Evolutionary conservation across 2,329 filamentous ascomycete species (phyloP).

Genomic region (Fulvia fulva): DNA sequence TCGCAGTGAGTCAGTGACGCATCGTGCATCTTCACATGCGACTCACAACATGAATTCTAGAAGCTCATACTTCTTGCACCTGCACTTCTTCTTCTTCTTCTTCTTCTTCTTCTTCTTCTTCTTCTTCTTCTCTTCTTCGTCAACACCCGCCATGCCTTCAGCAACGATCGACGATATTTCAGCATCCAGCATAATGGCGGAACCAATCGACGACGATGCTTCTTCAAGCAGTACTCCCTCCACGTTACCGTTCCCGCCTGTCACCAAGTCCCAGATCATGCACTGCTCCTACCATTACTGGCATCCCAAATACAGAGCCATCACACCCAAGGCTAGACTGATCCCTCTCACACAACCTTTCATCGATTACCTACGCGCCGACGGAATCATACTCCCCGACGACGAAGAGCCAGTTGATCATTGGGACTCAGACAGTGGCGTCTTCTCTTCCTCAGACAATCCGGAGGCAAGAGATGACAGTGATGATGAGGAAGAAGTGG

Average conservation of each 20-base stretch:
- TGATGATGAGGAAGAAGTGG: constrained; percentile 32
- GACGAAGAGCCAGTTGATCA: constrained; percentile 36
- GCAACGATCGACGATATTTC: neutral
- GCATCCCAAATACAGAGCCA: constrained; percentile 77
- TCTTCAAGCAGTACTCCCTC: constrained; percentile 1
- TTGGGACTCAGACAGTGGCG: constrained; percentile 51
- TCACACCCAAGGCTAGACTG: constrained; percentile 81
- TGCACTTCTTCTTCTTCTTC: neutral
- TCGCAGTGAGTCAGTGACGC: neutral
- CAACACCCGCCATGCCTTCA: neutral
- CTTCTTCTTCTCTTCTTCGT: too few relatives aligned
- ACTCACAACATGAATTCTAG: neutral
- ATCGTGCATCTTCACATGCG: neutral
- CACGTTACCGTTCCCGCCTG: constrained; percentile 69
- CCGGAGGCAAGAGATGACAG: neutral
- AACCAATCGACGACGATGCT: constrained; percentile 13
- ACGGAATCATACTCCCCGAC: constrained; percentile 85
- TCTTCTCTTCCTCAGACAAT: constrained; percentile 43
- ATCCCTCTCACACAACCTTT: constrained; percentile 74
- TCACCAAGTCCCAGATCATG: constrained; percentile 81
- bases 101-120: neutral
- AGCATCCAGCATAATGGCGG: constrained; percentile 14
- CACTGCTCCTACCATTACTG: constrained; percentile 93
- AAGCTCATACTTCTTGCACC: neutral
- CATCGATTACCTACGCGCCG: constrained; percentile 80